These are phyloP conservation scores for Prunus salicina DNA, from an alignment of 306 rosid genomes.

Conservation along the genomic window DNA sequence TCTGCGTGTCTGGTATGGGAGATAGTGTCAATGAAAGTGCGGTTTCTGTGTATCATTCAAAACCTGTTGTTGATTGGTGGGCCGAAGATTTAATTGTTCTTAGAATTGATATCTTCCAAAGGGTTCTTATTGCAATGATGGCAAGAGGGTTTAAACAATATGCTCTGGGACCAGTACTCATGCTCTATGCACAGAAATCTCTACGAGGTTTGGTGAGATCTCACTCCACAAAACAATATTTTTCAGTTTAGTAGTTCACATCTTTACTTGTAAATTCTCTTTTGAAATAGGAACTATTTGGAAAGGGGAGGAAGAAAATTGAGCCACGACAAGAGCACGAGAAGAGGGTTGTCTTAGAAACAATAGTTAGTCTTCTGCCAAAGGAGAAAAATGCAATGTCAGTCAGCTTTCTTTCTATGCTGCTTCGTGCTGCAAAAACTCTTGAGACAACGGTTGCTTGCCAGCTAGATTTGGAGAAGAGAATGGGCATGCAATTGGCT, in stretches of 20 bases:
- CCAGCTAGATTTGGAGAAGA: slow-evolving; percentile 88
- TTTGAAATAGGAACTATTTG: slow-evolving; percentile 58
- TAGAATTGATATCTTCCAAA: slow-evolving; percentile 84
- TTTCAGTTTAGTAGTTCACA: neutral
- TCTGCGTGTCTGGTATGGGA: slow-evolving; percentile 35
- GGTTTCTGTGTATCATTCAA: slow-evolving; percentile 41
- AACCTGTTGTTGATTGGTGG: slow-evolving; percentile 88
- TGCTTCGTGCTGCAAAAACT: slow-evolving; percentile 70
- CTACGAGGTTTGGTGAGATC: slow-evolving; percentile 97
- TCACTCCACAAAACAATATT: slow-evolving; percentile 26
- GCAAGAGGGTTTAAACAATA: slow-evolving; percentile 86
- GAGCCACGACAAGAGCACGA: slow-evolving; percentile 77
- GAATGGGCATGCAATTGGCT: slow-evolving; percentile 71
- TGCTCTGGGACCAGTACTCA: slow-evolving; percentile 82
- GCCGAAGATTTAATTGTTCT: slow-evolving; percentile 89
- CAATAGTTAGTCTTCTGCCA: slow-evolving; percentile 86
- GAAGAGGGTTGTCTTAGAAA: slow-evolving; percentile 85
- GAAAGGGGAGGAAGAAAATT: slow-evolving; percentile 80
- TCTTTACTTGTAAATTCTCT: slow-evolving; percentile 11
- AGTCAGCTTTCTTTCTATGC: slow-evolving; percentile 91
- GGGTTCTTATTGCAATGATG: slow-evolving; percentile 92
- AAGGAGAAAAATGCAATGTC: slow-evolving; percentile 73
- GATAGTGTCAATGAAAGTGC: slow-evolving; percentile 40
- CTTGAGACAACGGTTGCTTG: slow-evolving; percentile 96
- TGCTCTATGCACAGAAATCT: slow-evolving; percentile 98